Conservation (phyloP, 768 basidiomycete genomes). For the Amanita molliuscula region DNA sequence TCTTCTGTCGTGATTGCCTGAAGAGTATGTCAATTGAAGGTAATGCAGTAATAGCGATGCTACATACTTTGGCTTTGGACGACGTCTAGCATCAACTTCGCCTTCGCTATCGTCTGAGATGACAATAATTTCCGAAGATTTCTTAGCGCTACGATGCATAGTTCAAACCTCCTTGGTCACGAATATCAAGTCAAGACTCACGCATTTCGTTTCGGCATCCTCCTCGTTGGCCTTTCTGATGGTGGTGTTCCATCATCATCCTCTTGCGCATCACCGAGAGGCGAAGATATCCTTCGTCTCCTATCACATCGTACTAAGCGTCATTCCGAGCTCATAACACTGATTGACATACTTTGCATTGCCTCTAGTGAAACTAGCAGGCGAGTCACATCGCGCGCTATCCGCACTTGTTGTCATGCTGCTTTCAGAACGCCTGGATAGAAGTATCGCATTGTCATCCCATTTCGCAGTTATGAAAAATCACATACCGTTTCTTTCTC, state of each 20-base stretch:
- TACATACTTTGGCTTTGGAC: slow-evolving; percentile 9
- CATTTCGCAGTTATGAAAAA: neutral
- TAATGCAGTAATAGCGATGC: slow-evolving; percentile 9
- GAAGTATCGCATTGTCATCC: neutral
- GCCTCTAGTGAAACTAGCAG: slow-evolving; percentile 17
- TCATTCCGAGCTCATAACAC: neutral
- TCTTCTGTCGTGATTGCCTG: slow-evolving; percentile 5
- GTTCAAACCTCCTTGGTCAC: neutral
- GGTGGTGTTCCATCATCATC: slow-evolving; percentile 23
- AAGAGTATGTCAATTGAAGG: neutral
- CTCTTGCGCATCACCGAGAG: slow-evolving; percentile 34
- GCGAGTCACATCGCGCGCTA: slow-evolving; percentile 14
- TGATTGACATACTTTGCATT: slow-evolving; percentile 27
- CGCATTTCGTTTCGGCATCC: slow-evolving; percentile 50
- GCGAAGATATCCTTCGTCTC: slow-evolving; percentile 44
- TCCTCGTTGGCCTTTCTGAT: slow-evolving; percentile 34
- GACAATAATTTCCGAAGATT: slow-evolving; percentile 23
- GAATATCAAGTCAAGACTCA: slow-evolving; percentile 21
- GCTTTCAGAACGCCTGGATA: slow-evolving; percentile 48
- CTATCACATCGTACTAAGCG: slow-evolving; percentile 19
- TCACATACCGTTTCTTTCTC: slow-evolving; percentile 37
- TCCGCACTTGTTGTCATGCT: slow-evolving; percentile 35
- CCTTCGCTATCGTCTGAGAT: slow-evolving; percentile 28
- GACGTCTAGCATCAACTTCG: slow-evolving; percentile 11
- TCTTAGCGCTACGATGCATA: slow-evolving; percentile 22